Conservation (phyloP, 768 basidiomycete species). For the Coprinopsis sp. region DNA sequence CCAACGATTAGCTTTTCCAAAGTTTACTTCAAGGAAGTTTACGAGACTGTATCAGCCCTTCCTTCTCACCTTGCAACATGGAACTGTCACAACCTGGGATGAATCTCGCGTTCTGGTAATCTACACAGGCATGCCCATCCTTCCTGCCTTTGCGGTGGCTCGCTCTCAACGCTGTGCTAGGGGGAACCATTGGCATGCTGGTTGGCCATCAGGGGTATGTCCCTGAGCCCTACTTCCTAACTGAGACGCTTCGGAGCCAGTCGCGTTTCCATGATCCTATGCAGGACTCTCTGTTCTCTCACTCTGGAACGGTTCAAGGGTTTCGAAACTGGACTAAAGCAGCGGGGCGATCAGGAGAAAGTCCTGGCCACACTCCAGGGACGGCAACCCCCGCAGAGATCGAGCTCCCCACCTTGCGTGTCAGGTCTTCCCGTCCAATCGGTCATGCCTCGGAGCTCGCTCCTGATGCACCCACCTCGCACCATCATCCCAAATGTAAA, state of each 20-base stretch:
- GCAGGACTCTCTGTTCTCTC: conserved; percentile 81
- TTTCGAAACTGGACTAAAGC: conserved; percentile 70
- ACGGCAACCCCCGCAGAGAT: conserved; percentile 18
- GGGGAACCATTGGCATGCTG: conserved; percentile 89
- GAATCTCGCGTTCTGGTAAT: conserved; percentile 83
- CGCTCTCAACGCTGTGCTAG: conserved; percentile 17
- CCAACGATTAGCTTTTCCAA: too few species aligned
- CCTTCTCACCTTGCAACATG: conserved; percentile 31
- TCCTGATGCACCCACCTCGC: conserved; percentile 18
- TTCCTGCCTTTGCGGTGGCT: background rate
- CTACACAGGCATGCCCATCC: conserved; percentile 55
- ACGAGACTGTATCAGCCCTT: background rate
- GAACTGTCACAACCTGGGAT: conserved; percentile 47
- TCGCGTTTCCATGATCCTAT: conserved; percentile 89
- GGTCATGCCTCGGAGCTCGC: conserved; percentile 38
- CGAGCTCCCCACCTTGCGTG: conserved; percentile 42
- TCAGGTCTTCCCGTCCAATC: conserved; percentile 70
- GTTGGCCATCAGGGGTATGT: conserved; percentile 72
- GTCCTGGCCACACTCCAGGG: conserved; percentile 29
- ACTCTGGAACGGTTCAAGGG: conserved; percentile 72
- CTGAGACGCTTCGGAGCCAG: conserved; percentile 77
- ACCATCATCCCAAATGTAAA: conserved; percentile 34
- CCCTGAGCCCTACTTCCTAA: conserved; percentile 84
- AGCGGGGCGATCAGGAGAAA: conserved; percentile 53
- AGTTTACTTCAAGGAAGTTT: too few species aligned